Evolutionary conservation across 306 rosid genomes (phyloP).

Genomic region (Medicago truncatula): DNA sequence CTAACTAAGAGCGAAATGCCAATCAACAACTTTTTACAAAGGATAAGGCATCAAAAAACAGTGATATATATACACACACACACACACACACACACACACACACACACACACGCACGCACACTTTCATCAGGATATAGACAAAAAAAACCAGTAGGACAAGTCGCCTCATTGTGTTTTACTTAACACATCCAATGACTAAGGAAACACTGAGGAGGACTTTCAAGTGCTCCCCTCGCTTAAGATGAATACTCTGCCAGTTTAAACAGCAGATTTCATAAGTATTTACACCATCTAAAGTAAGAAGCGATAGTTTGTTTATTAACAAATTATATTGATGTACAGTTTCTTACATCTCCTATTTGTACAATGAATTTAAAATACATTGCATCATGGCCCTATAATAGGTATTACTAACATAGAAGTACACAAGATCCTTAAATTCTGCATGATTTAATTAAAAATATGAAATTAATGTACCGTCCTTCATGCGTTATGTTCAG

Average conservation of each 20-base stretch:
- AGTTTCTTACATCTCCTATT: conserved; percentile 27
- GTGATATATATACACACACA: background rate
- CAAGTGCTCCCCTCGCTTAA: background rate
- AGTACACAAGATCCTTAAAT: conserved; percentile 27
- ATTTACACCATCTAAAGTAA: no score
- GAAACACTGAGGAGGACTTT: background rate
- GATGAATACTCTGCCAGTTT: background rate
- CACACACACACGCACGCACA: no score
- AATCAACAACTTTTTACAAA: background rate
- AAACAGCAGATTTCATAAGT: conserved; percentile 10
- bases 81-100: no score
- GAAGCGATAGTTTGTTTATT: background rate
- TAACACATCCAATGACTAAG: background rate
- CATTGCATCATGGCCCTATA: conserved; percentile 33
- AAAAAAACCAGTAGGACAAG: background rate
- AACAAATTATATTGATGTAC: conserved; percentile 32
- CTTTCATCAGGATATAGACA: background rate
- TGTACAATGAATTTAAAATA: conserved; percentile 8
- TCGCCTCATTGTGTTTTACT: background rate
- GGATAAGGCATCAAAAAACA: background rate
- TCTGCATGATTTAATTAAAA: conserved; percentile 21
- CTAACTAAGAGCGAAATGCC: background rate
- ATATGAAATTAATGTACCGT: background rate
- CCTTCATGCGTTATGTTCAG: conserved; percentile 21
- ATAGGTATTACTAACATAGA: conserved; percentile 25